These are phyloP conservation scores for Pilobolus umbonatus DNA, from an alignment of 192 early-diverging fungal species.

Conservation along the genomic window DNA sequence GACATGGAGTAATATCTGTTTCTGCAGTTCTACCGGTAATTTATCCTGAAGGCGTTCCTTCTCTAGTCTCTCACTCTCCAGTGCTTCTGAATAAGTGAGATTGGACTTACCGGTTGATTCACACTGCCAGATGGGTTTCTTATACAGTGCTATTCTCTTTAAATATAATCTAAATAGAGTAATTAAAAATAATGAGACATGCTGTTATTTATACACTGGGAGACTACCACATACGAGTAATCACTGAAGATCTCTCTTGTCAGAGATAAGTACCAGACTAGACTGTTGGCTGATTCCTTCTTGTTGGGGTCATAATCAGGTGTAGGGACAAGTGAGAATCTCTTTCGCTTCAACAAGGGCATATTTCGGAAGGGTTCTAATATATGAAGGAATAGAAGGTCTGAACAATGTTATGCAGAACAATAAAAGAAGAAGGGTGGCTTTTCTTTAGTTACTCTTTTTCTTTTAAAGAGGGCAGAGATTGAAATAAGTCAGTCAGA, in stretches of 20 bases:
- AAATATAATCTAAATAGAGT: slow-evolving; percentile 24
- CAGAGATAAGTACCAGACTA: slow-evolving; percentile 47
- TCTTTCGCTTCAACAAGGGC: slow-evolving; percentile 35
- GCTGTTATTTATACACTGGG: not conserved
- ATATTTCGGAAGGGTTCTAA: slow-evolving; percentile 8
- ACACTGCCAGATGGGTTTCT: slow-evolving; percentile 74
- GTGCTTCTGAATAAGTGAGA: slow-evolving; percentile 79
- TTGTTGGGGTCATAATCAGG: slow-evolving; percentile 17
- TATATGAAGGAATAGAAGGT: slow-evolving; percentile 3
- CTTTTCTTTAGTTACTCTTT: not conserved
- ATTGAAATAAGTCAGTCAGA: no score
- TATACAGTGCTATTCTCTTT: slow-evolving; percentile 47
- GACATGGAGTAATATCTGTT: slow-evolving; percentile 54
- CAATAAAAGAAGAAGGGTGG: slow-evolving; percentile 3
- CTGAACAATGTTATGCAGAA: not conserved
- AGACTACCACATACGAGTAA: slow-evolving; percentile 45
- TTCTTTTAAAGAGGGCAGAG: no score
- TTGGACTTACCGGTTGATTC: slow-evolving; percentile 64
- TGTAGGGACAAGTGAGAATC: slow-evolving; percentile 6
- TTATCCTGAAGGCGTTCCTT: slow-evolving; percentile 55
- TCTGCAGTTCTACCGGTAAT: slow-evolving; percentile 63
- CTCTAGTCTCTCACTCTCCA: slow-evolving; percentile 66
- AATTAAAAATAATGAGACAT: slow-evolving; percentile 3
- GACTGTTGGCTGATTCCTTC: slow-evolving; percentile 29
- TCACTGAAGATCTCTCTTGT: slow-evolving; percentile 53